Conservation (phyloP, 768 basidiomycete species). For the Kwoniella heveanensis region DNA sequence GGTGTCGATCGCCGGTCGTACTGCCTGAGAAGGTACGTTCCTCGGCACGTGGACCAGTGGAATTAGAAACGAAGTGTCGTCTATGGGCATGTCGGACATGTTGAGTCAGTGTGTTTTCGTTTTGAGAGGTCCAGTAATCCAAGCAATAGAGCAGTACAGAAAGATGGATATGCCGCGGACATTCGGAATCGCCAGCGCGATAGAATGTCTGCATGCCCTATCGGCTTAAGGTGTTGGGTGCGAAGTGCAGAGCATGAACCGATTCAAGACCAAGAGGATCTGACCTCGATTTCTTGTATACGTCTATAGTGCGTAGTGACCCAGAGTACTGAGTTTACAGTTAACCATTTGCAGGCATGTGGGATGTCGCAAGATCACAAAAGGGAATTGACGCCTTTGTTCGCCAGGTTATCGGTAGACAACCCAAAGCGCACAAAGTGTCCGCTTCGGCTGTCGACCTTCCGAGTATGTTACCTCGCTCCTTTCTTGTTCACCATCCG, state of each 20-base stretch:
- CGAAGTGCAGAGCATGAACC: no score
- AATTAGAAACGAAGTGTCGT: conserved; percentile 12
- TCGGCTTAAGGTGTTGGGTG: no score
- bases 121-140: no score
- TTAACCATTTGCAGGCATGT: neutral
- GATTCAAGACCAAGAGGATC: no score
- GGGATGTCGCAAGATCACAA: neutral
- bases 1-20: neutral
- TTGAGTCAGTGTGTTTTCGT: neutral
- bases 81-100: neutral
- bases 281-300: neutral
- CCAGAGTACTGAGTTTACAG: no score
- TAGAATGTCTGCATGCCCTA: no score
- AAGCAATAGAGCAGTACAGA: no score
- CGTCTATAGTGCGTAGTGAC: neutral
- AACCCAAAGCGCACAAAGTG: neutral
- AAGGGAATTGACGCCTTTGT: neutral
- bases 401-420: neutral
- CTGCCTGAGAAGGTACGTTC: conserved; percentile 17
- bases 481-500: neutral
- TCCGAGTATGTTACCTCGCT: neutral
- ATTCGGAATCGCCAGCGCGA: no score
- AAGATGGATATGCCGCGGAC: no score
- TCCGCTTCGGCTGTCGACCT: neutral
- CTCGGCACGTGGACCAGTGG: conserved; percentile 1